Percentiles rank a stretch among this genome's conserved stretches.
Evolutionary conservation across 805 yeast genomes (phyloP).

Genomic region (Millerozyma miso): DNA sequence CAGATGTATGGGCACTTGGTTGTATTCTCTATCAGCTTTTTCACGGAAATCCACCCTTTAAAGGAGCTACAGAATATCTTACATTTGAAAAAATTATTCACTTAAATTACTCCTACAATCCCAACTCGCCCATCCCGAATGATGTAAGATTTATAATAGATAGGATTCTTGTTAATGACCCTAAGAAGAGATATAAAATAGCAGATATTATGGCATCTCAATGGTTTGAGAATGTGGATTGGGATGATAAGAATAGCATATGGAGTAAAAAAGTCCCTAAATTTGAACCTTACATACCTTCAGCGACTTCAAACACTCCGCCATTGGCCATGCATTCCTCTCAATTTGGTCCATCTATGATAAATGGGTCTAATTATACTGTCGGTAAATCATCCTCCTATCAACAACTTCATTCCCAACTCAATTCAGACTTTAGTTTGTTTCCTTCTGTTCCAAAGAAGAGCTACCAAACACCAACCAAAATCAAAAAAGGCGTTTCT

Average conservation of each 20-base stretch:
- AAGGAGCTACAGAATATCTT: conserved; percentile 77
- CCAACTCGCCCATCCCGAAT: conserved; percentile 22
- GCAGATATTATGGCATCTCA: conserved; percentile 27
- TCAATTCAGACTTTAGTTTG: conserved; percentile 28
- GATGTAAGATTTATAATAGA: conserved; percentile 30
- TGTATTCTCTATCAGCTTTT: conserved; percentile 82
- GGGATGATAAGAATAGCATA: conserved; percentile 37
- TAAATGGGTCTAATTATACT: conserved; percentile 34
- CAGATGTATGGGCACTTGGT: conserved; percentile 94
- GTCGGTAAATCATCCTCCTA: conserved; percentile 33
- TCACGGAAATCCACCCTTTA: conserved; percentile 84
- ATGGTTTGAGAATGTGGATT: conserved; percentile 37
- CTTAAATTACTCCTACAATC: conserved; percentile 56
- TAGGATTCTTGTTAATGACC: conserved; percentile 28
- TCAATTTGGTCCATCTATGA: conserved; percentile 21
- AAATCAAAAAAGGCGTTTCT: conserved; percentile 19
- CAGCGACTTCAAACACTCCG: conserved; percentile 1
- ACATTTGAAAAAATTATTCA: conserved; percentile 86
- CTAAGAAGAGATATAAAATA: conserved; percentile 27
- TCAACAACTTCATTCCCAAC: conserved; percentile 37
- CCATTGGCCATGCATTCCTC: conserved; percentile 1
- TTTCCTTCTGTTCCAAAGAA: conserved; percentile 29
- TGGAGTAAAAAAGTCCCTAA: conserved; percentile 35
- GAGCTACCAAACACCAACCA: conserved; percentile 30
- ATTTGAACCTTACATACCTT: conserved; percentile 22